Evolutionary conservation across 78 protist genomes (phyloP).

Genomic region (Anaeramoeba flamelloides): DNA sequence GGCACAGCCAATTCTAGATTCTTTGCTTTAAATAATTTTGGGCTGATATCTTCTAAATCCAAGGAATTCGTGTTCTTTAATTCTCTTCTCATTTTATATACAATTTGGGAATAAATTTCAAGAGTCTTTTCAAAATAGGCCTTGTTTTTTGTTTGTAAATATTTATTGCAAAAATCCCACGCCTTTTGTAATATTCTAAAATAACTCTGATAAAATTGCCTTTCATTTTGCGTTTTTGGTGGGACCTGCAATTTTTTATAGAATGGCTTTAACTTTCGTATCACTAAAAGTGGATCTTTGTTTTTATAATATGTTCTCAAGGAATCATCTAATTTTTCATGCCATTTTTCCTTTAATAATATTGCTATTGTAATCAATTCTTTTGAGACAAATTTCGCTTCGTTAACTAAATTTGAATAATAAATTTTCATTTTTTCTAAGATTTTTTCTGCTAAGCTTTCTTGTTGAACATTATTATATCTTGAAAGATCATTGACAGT

Average conservation of each 20-base stretch:
- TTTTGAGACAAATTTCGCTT: conserved; percentile 63
- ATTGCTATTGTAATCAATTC: conserved; percentile 92
- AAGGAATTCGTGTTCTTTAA: conserved; percentile 10
- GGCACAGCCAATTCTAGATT: conserved; percentile 89
- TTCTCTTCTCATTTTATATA: background rate
- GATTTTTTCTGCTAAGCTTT: background rate
- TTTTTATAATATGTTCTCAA: conserved; percentile 67
- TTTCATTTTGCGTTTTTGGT: background rate
- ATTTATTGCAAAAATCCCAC: background rate
- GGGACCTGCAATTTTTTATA: background rate
- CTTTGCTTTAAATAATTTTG: conserved; percentile 30
- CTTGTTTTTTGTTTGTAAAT: background rate
- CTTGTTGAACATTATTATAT: too few species aligned
- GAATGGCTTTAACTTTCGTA: background rate
- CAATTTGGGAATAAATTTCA: background rate
- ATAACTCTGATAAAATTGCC: background rate
- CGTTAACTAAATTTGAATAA: conserved; percentile 15
- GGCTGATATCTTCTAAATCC: conserved; percentile 74
- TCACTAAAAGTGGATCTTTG: conserved; percentile 52
- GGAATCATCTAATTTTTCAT: conserved; percentile 91
- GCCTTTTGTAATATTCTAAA: background rate
- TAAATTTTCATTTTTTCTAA: background rate
- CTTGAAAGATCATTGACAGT: too few species aligned
- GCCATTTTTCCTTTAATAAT: conserved; percentile 93
- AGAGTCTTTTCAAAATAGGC: background rate